Evolutionary conservation across 1,284 basidiomycete genomes (phyloP), one percentile per base, ranked within the genome.

Genomic region (Sporisorium exsertum): DNA sequence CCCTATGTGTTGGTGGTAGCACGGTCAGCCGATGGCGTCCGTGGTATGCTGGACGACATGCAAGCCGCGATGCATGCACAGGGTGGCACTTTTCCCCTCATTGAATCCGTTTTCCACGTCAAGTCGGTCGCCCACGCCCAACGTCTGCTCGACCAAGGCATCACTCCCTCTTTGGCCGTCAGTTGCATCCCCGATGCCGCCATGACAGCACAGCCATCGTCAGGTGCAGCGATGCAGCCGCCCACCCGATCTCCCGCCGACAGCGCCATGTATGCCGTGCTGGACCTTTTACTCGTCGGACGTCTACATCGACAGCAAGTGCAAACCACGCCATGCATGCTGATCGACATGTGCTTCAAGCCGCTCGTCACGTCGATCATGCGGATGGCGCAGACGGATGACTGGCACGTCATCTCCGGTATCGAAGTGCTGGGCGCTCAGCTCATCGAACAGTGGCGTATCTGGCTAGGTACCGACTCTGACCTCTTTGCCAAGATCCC

Each of bases 271-370:
- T 27, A 57, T 24, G 55, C 15, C 10, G 55, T 57, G 12, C 43
- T 57, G 43, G 55, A 57, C 20, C 26, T 47, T 29, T 18, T 57
- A 15, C 32, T 57, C n/a, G 55, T 57, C 16, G 55, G 43, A 33
- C 55, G 55, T 22, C 43, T 57, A 43, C 55, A 57, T 46, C 55
- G 55, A 47, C 27, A 15, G n/a, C 55, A 57, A 27, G 29, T n/a
- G 13, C 43, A 46, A n/a, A 57, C 55, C 5, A 57, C 18, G 29
- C 55, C 55, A 6, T 57, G 55, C 55, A 57, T 57, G 42, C 29
- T 57, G 43, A 57, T 57, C 42, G 55, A 57, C 43, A 57, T 57
- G 55, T 57, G 55, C 43, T 57, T 57, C 55, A 57, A 57, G 29
- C 55, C 55, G 43, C 43, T 57, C 20, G 55, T 57, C 13, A 57